These are phyloP conservation scores for Diplodia mutila DNA, from an alignment of 2,329 filamentous ascomycete species.

Conservation along the genomic window DNA sequence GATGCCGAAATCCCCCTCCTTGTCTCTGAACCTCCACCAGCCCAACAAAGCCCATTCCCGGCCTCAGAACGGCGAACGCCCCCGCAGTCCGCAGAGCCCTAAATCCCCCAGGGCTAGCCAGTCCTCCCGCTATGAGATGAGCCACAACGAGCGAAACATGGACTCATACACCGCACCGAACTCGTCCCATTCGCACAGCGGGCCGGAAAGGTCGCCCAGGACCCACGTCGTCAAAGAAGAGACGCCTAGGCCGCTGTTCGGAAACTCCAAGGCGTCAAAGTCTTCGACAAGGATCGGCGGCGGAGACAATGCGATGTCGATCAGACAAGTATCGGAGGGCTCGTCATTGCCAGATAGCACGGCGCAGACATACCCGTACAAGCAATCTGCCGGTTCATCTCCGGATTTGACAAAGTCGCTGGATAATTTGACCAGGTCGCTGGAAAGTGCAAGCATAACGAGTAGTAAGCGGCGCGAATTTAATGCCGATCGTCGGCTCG, in stretches of 20 bases:
- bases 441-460: constrained; percentile 32
- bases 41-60: constrained; percentile 33
- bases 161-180: constrained; percentile 11
- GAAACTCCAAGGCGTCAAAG: constrained; percentile 53
- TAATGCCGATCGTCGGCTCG: neutral
- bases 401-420: constrained; percentile 49
- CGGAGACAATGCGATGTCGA: constrained; percentile 29
- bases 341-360: constrained; percentile 38
- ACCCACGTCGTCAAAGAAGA: constrained; percentile 44
- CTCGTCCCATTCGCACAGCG: neutral
- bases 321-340: constrained; percentile 41
- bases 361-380: constrained; percentile 50
- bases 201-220: constrained; percentile 18
- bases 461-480: constrained; percentile 25
- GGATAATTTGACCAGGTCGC: constrained; percentile 38
- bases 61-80: constrained; percentile 34
- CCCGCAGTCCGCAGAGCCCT: constrained; percentile 38
- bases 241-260: constrained; percentile 48
- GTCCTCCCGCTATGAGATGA: constrained; percentile 25
- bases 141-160: constrained; percentile 17
- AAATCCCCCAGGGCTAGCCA: constrained; percentile 29
- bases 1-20: constrained; percentile 45
- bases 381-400: constrained; percentile 51
- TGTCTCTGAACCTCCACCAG: constrained; percentile 41
- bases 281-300: constrained; percentile 46